These are phyloP conservation scores for Penicillium digitatum DNA, from an alignment of 2,329 filamentous ascomycete species.

Conservation along the genomic window DNA sequence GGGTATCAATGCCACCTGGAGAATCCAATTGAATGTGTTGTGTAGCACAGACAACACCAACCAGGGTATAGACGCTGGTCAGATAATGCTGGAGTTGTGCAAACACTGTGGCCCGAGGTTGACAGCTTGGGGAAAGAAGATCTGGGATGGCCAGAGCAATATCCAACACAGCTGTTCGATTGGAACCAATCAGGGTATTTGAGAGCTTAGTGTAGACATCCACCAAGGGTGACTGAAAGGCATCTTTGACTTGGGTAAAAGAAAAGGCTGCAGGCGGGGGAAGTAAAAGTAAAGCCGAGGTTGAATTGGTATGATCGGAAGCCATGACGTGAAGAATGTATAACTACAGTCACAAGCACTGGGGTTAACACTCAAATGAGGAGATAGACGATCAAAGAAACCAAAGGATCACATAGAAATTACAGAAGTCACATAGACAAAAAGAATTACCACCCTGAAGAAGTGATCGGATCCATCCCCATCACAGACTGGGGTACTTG, in stretches of 20 bases:
- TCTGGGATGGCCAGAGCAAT: slow-evolving; percentile 62
- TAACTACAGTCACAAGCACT: neutral
- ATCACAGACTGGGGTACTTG: slow-evolving; percentile 4
- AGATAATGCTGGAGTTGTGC: slow-evolving; percentile 67
- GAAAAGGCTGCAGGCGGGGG: slow-evolving; percentile 57
- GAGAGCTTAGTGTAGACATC: slow-evolving; percentile 52
- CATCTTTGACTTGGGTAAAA: slow-evolving; percentile 51
- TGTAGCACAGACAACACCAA: slow-evolving; percentile 67
- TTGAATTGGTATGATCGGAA: slow-evolving; percentile 17
- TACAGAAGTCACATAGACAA: neutral
- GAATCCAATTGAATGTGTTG: slow-evolving; percentile 61
- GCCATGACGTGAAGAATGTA: slow-evolving; percentile 21
- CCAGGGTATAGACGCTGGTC: slow-evolving; percentile 71
- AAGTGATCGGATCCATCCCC: slow-evolving; percentile 1
- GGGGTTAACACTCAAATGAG: neutral
- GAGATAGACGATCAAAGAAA: neutral
- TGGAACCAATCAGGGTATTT: slow-evolving; percentile 28
- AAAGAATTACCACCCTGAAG: neutral
- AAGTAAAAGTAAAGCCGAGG: slow-evolving; percentile 56
- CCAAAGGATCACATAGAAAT: neutral
- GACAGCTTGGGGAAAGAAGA: slow-evolving; percentile 51
- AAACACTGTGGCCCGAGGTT: slow-evolving; percentile 59
- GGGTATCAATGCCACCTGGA: slow-evolving; percentile 68
- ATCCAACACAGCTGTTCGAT: slow-evolving; percentile 46
- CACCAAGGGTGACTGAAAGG: slow-evolving; percentile 59